Evolutionary conservation across 768 basidiomycete species (phyloP).

Genomic region (Exidia glandulosa): DNA sequence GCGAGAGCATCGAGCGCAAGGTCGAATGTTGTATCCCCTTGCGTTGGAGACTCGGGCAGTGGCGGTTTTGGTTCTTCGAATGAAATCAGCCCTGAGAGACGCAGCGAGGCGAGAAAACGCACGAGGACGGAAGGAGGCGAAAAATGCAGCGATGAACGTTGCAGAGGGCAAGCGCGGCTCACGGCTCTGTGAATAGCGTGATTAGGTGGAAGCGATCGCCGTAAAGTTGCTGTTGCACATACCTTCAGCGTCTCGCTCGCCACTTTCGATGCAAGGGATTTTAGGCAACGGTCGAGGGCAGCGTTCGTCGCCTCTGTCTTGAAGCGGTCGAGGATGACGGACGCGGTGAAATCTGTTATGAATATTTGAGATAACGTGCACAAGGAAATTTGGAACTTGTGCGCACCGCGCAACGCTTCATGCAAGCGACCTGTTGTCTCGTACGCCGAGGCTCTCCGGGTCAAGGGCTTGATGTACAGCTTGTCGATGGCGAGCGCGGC

Average conservation of each 20-base stretch:
- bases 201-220: not conserved
- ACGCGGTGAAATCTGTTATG: conserved; percentile 80
- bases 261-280: conserved; percentile 63
- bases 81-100: conserved; percentile 1
- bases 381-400: conserved; percentile 14
- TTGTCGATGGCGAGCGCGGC: conserved; percentile 74
- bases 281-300: conserved; percentile 86
- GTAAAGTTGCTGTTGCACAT: too few species aligned
- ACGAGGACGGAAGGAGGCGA: conserved; percentile 92
- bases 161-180: conserved; percentile 77
- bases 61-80: conserved; percentile 48
- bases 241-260: conserved; percentile 64
- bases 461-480: conserved; percentile 82
- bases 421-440: conserved; percentile 66
- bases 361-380: conserved; percentile 5
- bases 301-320: conserved; percentile 66
- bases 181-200: conserved; percentile 42
- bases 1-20: conserved; percentile 74
- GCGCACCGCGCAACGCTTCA: conserved; percentile 78
- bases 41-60: conserved; percentile 62
- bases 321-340: conserved; percentile 90
- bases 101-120: conserved; percentile 17
- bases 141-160: conserved; percentile 91
- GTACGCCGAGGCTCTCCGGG: conserved; percentile 76
- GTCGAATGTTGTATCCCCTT: conserved; percentile 74